Evolutionary conservation across 306 rosid genomes (phyloP), one percentile per base, ranked within the genome.

Genomic region (Dicorynia guianensis): DNA sequence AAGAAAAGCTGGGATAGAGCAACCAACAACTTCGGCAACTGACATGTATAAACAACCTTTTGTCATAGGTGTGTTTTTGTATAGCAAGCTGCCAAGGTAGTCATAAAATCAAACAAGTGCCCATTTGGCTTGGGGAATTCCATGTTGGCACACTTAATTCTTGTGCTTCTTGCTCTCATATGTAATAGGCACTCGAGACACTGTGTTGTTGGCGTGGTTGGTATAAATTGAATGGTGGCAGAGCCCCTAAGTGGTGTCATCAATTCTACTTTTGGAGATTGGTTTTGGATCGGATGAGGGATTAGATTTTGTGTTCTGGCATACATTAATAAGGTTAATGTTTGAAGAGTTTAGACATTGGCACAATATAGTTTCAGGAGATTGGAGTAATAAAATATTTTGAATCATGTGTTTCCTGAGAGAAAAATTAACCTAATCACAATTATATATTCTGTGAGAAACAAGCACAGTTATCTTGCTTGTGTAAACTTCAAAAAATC

Each of bases 1-100:
- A 84, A 87, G 84, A 76, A 76, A 56, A 58, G 75, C 76, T 14
- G 81, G 80, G 79, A 78, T 64, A 36, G 97, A 88, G 69, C 89
- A 74, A 64, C 87, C 84, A 33, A 86, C 92, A 69, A 84, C 87
- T n/a, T 90, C 98, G 6, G 93, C 82, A 18, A 71, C 91, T 50
- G 91, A 83, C 69, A 48, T 90, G 79, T 85, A 83, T 65, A 86
- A 79, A 58, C 98, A 96, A 82, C 99, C 99, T 69, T 96, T 96
- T 36, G 93, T 96, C 50, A 96, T 96, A 76, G 99, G 99, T 89
- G 88, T 42, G 90, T 70, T 39, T 80, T 82, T 40, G 11, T n/a
- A 34, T 59, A 67, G 40, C 25, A 56, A 54, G 67, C 19, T 35
- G 34, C 38, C 57, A 74, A 57, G 14, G 18, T 74, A 64, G 38